Base-by-base conservation (phyloP, 108 stramenopile species). In the Aurantiochytrium sp. region DNA sequence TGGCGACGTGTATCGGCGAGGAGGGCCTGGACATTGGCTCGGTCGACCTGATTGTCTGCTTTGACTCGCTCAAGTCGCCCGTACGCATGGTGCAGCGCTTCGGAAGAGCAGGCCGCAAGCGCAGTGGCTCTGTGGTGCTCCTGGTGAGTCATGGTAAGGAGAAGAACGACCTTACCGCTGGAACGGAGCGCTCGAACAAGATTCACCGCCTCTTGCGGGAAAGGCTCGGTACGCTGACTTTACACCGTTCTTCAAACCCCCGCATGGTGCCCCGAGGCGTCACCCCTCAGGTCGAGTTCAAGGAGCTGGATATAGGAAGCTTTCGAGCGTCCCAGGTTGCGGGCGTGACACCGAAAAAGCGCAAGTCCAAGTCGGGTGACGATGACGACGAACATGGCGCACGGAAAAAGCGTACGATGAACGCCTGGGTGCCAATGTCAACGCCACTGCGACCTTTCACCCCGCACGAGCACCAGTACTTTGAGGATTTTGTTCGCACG, bases 1-100 rank as follows among this genome's bases (percentile, higher is more conserved):
- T 98, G 27, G 96, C 96, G 45, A 98, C 97, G 3, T 96, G 93
- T 85, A 96, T 97, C 69, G 97, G 94, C 10, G 97, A 97, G 91
- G 96, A 97, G 90, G 96, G 97, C 19, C 93, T 98, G 54, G 97
- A 98, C 89, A 98, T 98, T 89, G 98, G 97, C 22, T 96, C 97
- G 68, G 98, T 98, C 30, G 98, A 97, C 89, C 89, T 98, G 31
- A 97, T 97, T 85, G 95, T 98, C 37, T 96, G 96, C 89, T 97
- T 94, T 89, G 97, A 97, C 85, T 86, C 96, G 6, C 41, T 90
- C 19, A 92, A 94, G 37, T 95, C 94, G 17, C 95, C 97, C 27
- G 96, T 97, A 48, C 93, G 98, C 68, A 65, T 89, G 48, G 55
- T 97, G 54, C 96, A 98, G 87, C 92, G 97, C 15, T 91, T 93